Evolutionary conservation across 805 yeast genomes (phyloP).

Genomic region (Barnettozyma populi): DNA sequence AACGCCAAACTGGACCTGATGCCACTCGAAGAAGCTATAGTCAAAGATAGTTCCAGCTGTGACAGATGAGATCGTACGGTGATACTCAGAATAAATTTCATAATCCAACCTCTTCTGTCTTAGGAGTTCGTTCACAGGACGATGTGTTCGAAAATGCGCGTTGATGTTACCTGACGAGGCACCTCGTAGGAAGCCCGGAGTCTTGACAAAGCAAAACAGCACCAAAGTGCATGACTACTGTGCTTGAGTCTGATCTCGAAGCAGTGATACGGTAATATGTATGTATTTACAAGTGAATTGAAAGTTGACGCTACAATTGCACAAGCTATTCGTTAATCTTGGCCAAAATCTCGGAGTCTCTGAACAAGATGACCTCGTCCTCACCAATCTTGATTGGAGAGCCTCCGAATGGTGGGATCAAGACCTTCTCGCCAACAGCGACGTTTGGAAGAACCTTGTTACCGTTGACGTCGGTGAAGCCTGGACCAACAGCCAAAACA

Average conservation of each 20-base stretch:
- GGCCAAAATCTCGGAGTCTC: slow-evolving; percentile 93
- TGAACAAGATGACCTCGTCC: slow-evolving; percentile 74
- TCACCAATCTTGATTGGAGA: slow-evolving; percentile 81
- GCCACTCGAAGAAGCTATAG: too few relatives aligned
- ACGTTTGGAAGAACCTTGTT: slow-evolving; percentile 68
- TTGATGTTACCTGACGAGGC: too few relatives aligned
- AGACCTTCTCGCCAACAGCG: slow-evolving; percentile 84
- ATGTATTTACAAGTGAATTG: slow-evolving; percentile 4
- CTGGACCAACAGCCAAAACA: slow-evolving; percentile 95
- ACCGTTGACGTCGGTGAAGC: slow-evolving; percentile 73
- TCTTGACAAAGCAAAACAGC: too few relatives aligned
- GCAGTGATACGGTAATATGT: neutral
- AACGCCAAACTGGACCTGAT: too few relatives aligned
- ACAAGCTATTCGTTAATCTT: slow-evolving; percentile 62
- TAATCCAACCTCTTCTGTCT: too few relatives aligned
- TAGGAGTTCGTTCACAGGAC: too few relatives aligned
- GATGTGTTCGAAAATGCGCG: too few relatives aligned
- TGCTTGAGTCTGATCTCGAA: neutral
- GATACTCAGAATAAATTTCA: too few relatives aligned
- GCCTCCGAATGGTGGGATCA: slow-evolving; percentile 95
- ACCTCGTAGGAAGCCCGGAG: too few relatives aligned
- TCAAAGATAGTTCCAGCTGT: too few relatives aligned
- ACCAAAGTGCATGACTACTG: neutral
- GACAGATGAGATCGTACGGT: too few relatives aligned
- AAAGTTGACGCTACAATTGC: too few relatives aligned